Evolutionary conservation across 2,329 filamentous ascomycete genomes (phyloP).

Genomic region (Bipolaris zeicola): DNA sequence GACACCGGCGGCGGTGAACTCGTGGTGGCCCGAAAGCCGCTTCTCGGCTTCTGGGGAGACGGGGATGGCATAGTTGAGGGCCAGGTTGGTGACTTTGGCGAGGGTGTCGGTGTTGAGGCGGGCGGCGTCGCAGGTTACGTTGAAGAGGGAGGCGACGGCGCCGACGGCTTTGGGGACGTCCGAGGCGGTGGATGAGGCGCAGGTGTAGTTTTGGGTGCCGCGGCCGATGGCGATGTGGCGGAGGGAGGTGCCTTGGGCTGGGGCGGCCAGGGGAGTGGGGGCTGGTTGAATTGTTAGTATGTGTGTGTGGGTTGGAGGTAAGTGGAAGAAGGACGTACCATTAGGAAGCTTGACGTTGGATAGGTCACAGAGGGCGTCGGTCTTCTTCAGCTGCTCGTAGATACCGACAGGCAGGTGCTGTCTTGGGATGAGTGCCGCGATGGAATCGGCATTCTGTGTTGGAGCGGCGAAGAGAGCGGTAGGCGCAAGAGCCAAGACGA

Average conservation of each 20-base stretch:
- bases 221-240: slow-evolving; percentile 84
- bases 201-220: slow-evolving; percentile 94
- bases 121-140: slow-evolving; percentile 77
- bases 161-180: slow-evolving; percentile 69
- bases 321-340: slow-evolving; percentile 31
- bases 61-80: slow-evolving; percentile 68
- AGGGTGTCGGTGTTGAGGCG: slow-evolving; percentile 65
- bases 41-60: slow-evolving; percentile 57
- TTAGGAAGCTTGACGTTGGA: slow-evolving; percentile 35
- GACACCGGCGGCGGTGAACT: slow-evolving; percentile 72
- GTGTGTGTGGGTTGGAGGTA: not conserved
- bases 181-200: slow-evolving; percentile 63
- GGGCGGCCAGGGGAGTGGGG: slow-evolving; percentile 65
- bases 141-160: slow-evolving; percentile 84
- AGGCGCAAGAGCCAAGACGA: slow-evolving; percentile 45
- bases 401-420: slow-evolving; percentile 23
- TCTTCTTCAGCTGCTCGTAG: slow-evolving; percentile 28
- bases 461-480: slow-evolving; percentile 42
- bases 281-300: slow-evolving; percentile 46
- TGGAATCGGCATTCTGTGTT: slow-evolving; percentile 28
- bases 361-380: slow-evolving; percentile 37
- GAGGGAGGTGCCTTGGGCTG: slow-evolving; percentile 65
- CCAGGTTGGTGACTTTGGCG: slow-evolving; percentile 66
- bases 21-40: slow-evolving; percentile 76
- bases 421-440: slow-evolving; percentile 27